Base-by-base conservation (phyloP, 805 yeast genomes). In the Schizosaccharomyces japonicus region DNA sequence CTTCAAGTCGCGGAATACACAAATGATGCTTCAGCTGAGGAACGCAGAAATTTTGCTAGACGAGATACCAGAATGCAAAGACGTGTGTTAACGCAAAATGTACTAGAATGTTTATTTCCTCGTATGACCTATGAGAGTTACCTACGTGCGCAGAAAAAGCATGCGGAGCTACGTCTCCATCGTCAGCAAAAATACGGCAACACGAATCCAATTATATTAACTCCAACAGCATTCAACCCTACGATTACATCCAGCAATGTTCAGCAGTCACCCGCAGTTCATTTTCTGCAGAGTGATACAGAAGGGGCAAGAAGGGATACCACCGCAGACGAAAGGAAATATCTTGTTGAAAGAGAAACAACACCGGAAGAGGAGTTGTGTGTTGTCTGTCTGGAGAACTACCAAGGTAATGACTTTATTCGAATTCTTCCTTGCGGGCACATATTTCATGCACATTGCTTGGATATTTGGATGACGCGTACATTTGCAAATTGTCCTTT, bases 341-440 rank as follows among this genome's bases (percentile, higher is more conserved):
- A 15, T 17, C 17, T n/a, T 2, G 8, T 15, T 6, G 19, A 21
- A 32, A 32, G 36, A 32, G 7, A 21, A 13, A 15, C 7, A 6
- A 32, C n/a, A 32, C 36, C 36, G 19, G 40, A 34, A 17, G 42
- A 36, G 4, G 42, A 36, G 6, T 36, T 36, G 17, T 36, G 42
- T n/a, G 23, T 21, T 19, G 23, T 36, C 27, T 36, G 42, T 19
- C 23, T 19, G 5, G 42, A 25, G 23, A 23, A 36, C 23, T 36
- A 36, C 23, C 27, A 17, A 8, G 17, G 13, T 36, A 11, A 15
- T 36, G 42, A 36, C 5, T 19, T 15, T 21, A 19, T 42, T 23
- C 46, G 46, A 13, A 10, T 28, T 17, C 33, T 42, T 28, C 47
- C 47, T 11, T 45, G 47, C 21, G 26, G 39, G 26, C 47, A 45